These are phyloP conservation scores for Pythium aquatile DNA, from an alignment of 352 stramenopile genomes.

Conservation along the genomic window DNA sequence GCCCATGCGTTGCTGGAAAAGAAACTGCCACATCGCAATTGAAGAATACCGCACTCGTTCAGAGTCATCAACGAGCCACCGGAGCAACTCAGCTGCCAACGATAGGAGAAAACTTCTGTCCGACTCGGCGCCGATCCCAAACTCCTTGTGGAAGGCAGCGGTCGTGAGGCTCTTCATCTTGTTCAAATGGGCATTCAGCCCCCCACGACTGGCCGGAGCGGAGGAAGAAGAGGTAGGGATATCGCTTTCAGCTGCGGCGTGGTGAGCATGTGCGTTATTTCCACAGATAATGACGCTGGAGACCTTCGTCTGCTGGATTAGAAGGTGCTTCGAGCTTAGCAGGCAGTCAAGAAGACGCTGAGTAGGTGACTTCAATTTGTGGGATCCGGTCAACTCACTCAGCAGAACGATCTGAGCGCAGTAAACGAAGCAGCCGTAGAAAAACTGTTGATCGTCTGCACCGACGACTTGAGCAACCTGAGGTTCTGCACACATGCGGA, in stretches of 20 bases:
- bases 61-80: conserved; percentile 63
- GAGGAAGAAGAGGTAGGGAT: neutral
- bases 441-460: conserved; percentile 62
- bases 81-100: conserved; percentile 52
- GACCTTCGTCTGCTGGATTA: conserved; percentile 67
- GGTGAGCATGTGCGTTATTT: conserved; percentile 15
- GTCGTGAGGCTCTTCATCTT: conserved; percentile 52
- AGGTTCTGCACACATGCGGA: conserved; percentile 40
- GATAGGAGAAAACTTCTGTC: conserved; percentile 73
- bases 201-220: conserved; percentile 9
- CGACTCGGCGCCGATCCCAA: conserved; percentile 61
- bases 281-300: conserved; percentile 57
- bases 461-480: conserved; percentile 41
- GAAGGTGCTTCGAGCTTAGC: conserved; percentile 43
- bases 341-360: conserved; percentile 44
- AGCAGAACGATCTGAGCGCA: conserved; percentile 54
- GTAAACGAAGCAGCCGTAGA: conserved; percentile 70
- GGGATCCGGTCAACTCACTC: conserved; percentile 48
- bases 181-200: conserved; percentile 37
- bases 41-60: conserved; percentile 41
- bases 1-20: conserved; percentile 67
- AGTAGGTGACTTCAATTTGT: conserved; percentile 28
- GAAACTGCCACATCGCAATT: conserved; percentile 67
- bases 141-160: conserved; percentile 52
- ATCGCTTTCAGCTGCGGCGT: neutral